These are phyloP conservation scores for Pyrus hybrid DNA, from an alignment of 331 rosid species.

Conservation along the genomic window DNA sequence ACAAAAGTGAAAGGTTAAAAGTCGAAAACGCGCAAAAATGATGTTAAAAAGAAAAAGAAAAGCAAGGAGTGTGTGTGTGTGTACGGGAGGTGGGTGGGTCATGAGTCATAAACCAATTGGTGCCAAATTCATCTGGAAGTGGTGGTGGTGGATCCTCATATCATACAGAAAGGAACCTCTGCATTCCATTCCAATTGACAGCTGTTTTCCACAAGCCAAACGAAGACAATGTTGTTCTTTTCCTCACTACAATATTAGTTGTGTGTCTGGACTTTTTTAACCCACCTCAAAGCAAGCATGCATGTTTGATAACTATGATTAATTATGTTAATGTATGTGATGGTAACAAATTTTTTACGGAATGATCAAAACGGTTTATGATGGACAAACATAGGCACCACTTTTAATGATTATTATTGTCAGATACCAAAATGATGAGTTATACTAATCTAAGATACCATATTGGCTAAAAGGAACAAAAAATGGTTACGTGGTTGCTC, in stretches of 20 bases:
- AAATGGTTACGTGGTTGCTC: no score
- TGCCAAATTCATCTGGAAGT: constrained; percentile 1
- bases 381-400: no score
- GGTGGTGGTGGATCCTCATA: background rate
- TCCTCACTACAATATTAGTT: background rate
- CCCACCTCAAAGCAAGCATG: background rate
- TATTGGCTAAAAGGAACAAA: no score
- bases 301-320: background rate
- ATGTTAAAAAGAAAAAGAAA: background rate
- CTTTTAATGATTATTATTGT: no score
- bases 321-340: no score
- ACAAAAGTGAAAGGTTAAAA: background rate
- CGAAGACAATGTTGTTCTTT: constrained; percentile 9
- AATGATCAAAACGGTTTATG: no score
- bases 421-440: accelerated
- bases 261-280: background rate
- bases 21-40: background rate
- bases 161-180: background rate
- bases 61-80: background rate
- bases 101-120: background rate
- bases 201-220: constrained; percentile 2
- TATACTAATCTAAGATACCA: no score
- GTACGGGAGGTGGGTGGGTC: constrained; percentile 1
- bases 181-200: background rate
- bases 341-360: no score